Conservation (phyloP, 2,329 filamentous ascomycete genomes). For the Dryadomyces quercus-mongolicae region DNA sequence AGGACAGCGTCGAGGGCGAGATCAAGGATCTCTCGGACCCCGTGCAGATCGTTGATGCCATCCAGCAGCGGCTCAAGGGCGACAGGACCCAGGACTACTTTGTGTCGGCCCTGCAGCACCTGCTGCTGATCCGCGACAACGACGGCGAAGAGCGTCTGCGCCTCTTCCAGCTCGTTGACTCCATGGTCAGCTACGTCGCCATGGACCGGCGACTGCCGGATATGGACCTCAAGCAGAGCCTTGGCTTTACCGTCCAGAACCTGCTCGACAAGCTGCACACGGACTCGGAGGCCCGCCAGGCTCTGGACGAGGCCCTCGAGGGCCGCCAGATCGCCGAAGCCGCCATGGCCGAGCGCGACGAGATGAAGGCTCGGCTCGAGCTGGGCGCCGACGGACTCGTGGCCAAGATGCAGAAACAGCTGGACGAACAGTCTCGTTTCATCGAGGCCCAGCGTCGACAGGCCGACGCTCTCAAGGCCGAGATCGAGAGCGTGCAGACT, state of each 20-base stretch:
- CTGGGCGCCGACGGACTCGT: conserved; percentile 89
- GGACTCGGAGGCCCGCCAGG: conserved; percentile 85
- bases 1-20: conserved; percentile 76
- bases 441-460: conserved; percentile 83
- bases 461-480: conserved; percentile 76
- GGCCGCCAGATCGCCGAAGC: conserved; percentile 88
- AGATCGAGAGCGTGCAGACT: conserved; percentile 76
- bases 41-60: conserved; percentile 85
- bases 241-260: conserved; percentile 95
- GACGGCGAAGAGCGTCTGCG: conserved; percentile 83
- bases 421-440: conserved; percentile 85
- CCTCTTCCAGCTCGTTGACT: conserved; percentile 95
- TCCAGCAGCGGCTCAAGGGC: conserved; percentile 71
- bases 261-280: conserved; percentile 92
- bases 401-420: conserved; percentile 79
- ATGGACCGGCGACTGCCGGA: conserved; percentile 94
- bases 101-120: conserved; percentile 84
- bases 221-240: conserved; percentile 93
- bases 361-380: conserved; percentile 80
- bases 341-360: conserved; percentile 90
- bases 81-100: conserved; percentile 91
- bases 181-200: conserved; percentile 97
- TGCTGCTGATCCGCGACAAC: conserved; percentile 83
- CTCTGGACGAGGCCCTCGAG: conserved; percentile 82
- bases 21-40: conserved; percentile 89